Conservation (phyloP, 2,329 filamentous ascomycete species). For the Pseudocercospora crystallina region DNA sequence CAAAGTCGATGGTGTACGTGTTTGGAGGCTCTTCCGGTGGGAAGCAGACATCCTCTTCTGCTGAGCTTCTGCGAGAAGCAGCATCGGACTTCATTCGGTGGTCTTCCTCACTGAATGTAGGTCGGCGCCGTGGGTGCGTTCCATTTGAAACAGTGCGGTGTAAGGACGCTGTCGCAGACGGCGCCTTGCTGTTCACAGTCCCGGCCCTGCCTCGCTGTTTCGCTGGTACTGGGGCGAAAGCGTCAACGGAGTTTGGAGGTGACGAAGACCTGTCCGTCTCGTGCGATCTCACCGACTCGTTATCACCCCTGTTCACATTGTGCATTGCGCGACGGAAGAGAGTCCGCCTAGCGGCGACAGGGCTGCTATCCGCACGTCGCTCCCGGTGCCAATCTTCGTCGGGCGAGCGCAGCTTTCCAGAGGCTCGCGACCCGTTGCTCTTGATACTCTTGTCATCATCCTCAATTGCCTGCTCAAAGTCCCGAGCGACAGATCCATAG, state of each 20-base stretch:
- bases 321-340: constrained; percentile 43
- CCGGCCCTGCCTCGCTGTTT: constrained; percentile 71
- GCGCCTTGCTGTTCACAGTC: constrained; percentile 61
- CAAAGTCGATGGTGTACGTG: constrained; percentile 83
- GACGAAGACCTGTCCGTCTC: constrained; percentile 63
- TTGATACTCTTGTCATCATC: constrained; percentile 65
- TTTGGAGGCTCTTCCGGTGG: constrained; percentile 77
- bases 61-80: constrained; percentile 67
- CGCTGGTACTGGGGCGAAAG: constrained; percentile 74
- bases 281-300: constrained; percentile 20
- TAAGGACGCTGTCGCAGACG: constrained; percentile 59
- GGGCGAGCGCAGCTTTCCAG: constrained; percentile 31
- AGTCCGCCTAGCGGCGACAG: constrained; percentile 41
- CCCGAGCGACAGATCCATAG: constrained; percentile 57
- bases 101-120: constrained; percentile 60
- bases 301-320: constrained; percentile 22
- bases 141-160: constrained; percentile 70
- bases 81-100: constrained; percentile 57
- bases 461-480: constrained; percentile 87
- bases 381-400: constrained; percentile 36
- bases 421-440: constrained; percentile 57
- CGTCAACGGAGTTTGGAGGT: constrained; percentile 95
- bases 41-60: constrained; percentile 87
- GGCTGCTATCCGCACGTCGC: constrained; percentile 33
- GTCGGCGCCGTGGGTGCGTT: constrained; percentile 56